Evolutionary conservation across 306 rosid genomes (phyloP), one percentile per base, ranked within the genome.

Genomic region (Castanopsis chinensis): DNA sequence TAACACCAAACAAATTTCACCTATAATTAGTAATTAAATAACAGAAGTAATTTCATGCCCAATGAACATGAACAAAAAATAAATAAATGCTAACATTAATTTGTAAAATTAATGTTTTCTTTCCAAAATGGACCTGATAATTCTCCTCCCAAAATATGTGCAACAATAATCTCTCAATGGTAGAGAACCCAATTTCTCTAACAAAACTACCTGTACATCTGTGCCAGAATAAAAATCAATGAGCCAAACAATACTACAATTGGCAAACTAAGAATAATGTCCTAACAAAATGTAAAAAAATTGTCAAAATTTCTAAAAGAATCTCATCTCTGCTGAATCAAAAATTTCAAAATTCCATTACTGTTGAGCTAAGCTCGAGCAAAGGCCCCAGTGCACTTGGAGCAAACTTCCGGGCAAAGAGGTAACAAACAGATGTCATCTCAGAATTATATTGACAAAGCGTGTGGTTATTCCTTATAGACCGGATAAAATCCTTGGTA

Each of bases 371-470:
- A 57, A 95, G 86, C 72, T 84, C 28, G 43, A 95, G 97, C 86
- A 95, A 71, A 41, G 97, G 92, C 84, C 84, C 86, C 54, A 95
- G 74, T 2, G 99, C 87, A 75, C 74, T 80, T 1, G 87, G 88
- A 74, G 91, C 86, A 77, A 95, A 92, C 92, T 93, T 95, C 61
- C 98, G 86, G 77, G 98, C 99, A 83, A 93, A 93, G 57, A 95
- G 97, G 86, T 74, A 87, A 83, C 98, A 95, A 67, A 90, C 73
- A 53, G 98, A 85, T 0, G 92, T 91, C 90, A 84, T 88, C 79
- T 83, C 94, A 15, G 90, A 80, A 79, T 95, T 95, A 82, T 95
- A 93, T 27, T 57, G 86, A 83, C 99, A 95, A 4, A 71, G 89
- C 9, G 90, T 89, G 27, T 91, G 89, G 5, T 87, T 90, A 54